Conservation (phyloP, 345 rosid species). For the Zanthoxylum bungeanum region DNA sequence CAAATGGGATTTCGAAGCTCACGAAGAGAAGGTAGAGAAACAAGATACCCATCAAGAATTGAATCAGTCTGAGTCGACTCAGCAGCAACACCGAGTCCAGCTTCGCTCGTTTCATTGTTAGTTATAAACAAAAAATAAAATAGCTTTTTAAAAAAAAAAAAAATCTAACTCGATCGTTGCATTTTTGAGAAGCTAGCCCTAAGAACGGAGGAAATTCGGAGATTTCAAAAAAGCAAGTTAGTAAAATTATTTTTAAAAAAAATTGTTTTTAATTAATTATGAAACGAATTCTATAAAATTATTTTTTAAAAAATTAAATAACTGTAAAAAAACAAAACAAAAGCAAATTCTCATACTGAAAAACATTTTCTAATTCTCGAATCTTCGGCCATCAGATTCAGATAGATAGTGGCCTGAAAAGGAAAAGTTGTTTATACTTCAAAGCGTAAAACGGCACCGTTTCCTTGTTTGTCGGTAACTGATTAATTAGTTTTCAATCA, state of each 20-base stretch:
- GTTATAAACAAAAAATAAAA: neutral
- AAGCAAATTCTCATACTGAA: neutral
- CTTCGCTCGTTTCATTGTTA: constrained; percentile 43
- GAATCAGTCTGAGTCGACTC: constrained; percentile 41
- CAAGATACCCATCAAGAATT: constrained; percentile 33
- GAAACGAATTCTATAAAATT: neutral
- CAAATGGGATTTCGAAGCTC: constrained; percentile 45
- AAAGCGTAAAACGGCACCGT: constrained; percentile 1
- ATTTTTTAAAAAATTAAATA: neutral
- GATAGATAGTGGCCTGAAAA: neutral
- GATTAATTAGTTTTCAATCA: neutral
- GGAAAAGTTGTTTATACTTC: neutral
- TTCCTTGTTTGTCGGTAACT: neutral
- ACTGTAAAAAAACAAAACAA: neutral
- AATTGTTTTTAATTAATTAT: neutral
- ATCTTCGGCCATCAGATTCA: neutral
- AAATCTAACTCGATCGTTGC: neutral
- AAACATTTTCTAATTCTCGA: neutral
- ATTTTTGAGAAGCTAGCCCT: neutral
- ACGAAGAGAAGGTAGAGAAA: constrained; percentile 43
- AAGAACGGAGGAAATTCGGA: neutral
- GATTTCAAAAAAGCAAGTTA: too few relatives aligned
- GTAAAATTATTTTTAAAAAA: too few relatives aligned
- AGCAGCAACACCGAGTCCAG: constrained; percentile 27
- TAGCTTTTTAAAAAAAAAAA: neutral